Evolutionary conservation across 2,329 filamentous ascomycete genomes (phyloP).

Genomic region (Chrysoporthe deuterocubensis): DNA sequence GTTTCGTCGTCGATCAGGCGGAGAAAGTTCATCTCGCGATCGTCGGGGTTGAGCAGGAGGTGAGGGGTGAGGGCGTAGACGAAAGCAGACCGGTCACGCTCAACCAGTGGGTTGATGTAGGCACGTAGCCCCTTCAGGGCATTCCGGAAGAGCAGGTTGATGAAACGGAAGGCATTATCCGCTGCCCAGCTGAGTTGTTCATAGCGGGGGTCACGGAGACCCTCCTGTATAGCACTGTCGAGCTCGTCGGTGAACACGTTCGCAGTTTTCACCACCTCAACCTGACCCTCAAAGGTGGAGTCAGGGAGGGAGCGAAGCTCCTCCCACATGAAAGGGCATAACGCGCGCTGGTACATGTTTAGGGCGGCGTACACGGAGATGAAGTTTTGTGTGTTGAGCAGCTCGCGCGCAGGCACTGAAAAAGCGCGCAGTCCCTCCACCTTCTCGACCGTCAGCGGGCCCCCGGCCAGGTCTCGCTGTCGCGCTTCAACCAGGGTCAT

Average conservation of each 20-base stretch:
- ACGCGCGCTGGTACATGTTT: constrained; percentile 39
- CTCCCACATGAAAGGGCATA: constrained; percentile 44
- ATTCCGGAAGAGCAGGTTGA: not conserved
- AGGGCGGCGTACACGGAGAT: constrained; percentile 34
- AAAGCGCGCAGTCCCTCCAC: constrained; percentile 43
- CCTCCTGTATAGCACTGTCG: not conserved
- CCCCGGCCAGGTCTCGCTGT: not conserved
- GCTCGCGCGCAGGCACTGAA: constrained; percentile 42
- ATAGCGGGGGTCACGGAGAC: not conserved
- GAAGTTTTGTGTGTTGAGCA: constrained; percentile 28
- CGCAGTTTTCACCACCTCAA: not conserved
- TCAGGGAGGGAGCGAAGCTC: constrained; percentile 22
- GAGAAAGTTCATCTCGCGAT: constrained; percentile 64
- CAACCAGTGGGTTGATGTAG: constrained; percentile 31
- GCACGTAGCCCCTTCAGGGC: constrained; percentile 22
- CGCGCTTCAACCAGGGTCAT: not conserved
- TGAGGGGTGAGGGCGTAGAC: constrained; percentile 46
- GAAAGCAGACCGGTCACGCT: constrained; percentile 32
- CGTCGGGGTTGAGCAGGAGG: constrained; percentile 55
- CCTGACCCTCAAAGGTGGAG: not conserved
- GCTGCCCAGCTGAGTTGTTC: not conserved
- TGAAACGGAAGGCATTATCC: not conserved
- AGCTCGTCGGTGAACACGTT: constrained; percentile 1
- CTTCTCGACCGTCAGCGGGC: constrained; percentile 1
- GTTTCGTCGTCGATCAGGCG: constrained; percentile 46